phyloP scores from a whole-genome alignment of 345 rosid genomes.

The Ricinus communis region DNA sequence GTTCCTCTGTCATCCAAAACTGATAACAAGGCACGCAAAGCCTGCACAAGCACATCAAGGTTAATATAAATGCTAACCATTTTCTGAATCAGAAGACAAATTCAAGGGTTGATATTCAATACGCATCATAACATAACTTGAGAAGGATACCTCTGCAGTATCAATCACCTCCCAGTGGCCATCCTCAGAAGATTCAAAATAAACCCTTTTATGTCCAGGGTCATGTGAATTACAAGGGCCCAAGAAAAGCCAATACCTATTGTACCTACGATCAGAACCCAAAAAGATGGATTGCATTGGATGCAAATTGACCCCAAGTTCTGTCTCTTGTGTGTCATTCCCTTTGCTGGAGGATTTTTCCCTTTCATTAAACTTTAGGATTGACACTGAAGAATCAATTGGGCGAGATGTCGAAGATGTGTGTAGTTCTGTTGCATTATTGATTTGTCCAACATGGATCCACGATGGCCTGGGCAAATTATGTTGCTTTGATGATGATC shows the following conservation, averaged over 20 bases:
- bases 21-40: constrained; percentile 65
- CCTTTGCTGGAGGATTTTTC: constrained; percentile 30
- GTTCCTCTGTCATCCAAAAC: constrained; percentile 82
- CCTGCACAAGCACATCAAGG: constrained; percentile 48
- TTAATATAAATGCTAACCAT: neutral
- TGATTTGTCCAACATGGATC: constrained; percentile 52
- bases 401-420: constrained; percentile 52
- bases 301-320: constrained; percentile 43
- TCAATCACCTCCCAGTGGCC: constrained; percentile 97
- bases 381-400: constrained; percentile 62
- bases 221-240: constrained; percentile 82
- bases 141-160: constrained; percentile 64
- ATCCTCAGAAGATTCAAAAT: constrained; percentile 97
- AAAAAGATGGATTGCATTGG: constrained; percentile 86
- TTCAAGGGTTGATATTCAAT: neutral
- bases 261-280: constrained; percentile 97
- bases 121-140: neutral
- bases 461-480: constrained; percentile 57
- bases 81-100: neutral
- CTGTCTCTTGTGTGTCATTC: constrained; percentile 36
- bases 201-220: constrained; percentile 93
- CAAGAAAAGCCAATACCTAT: constrained; percentile 97
- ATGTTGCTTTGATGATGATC: constrained; percentile 50
- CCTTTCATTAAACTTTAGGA: constrained; percentile 30
- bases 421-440: constrained; percentile 33